Evolutionary conservation across 1,284 basidiomycete species (phyloP).

Genomic region (Neolentinus lepideus): DNA sequence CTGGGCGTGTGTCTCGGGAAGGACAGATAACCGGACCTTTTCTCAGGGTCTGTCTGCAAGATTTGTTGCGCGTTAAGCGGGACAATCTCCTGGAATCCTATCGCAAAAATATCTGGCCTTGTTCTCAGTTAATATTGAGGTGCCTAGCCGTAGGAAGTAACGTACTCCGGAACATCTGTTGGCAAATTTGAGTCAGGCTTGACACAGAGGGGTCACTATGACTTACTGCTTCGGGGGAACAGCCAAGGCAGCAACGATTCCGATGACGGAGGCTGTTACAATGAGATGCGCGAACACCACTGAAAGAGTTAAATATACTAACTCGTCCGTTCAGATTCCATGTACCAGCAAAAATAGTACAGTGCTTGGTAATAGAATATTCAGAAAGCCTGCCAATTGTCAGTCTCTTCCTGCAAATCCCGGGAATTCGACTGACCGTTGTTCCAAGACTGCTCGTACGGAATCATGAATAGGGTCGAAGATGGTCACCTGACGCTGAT

Average conservation of each 20-base stretch:
- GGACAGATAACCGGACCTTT: conserved; percentile 45
- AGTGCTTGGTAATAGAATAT: conserved; percentile 76
- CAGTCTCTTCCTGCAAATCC: conserved; percentile 5
- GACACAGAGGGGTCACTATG: conserved; percentile 4
- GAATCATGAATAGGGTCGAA: conserved; percentile 94
- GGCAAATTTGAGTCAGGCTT: conserved; percentile 9
- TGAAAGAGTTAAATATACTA: conserved; percentile 15
- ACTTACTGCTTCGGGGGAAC: conserved; percentile 72
- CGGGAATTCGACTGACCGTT: conserved; percentile 37
- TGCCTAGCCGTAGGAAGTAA: conserved; percentile 3
- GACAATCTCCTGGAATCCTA: conserved; percentile 98
- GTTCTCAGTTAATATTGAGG: conserved; percentile 1
- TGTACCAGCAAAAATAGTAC: conserved; percentile 81
- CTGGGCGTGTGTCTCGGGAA: not conserved
- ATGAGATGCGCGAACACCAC: conserved; percentile 7
- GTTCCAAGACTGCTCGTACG: conserved; percentile 63
- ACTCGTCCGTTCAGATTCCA: conserved; percentile 96
- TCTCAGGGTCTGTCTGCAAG: conserved; percentile 92
- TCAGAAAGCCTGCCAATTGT: conserved; percentile 55
- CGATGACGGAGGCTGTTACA: conserved; percentile 50
- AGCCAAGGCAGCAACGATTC: conserved; percentile 90
- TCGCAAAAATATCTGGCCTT: conserved; percentile 86
- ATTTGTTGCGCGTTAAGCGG: conserved; percentile 96
- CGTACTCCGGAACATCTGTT: conserved; percentile 55
- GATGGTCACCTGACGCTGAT: conserved; percentile 83